Evolutionary conservation across 768 basidiomycete species (phyloP), one percentile per base, ranked within the genome.

Genomic region (Lyophyllum semitale): DNA sequence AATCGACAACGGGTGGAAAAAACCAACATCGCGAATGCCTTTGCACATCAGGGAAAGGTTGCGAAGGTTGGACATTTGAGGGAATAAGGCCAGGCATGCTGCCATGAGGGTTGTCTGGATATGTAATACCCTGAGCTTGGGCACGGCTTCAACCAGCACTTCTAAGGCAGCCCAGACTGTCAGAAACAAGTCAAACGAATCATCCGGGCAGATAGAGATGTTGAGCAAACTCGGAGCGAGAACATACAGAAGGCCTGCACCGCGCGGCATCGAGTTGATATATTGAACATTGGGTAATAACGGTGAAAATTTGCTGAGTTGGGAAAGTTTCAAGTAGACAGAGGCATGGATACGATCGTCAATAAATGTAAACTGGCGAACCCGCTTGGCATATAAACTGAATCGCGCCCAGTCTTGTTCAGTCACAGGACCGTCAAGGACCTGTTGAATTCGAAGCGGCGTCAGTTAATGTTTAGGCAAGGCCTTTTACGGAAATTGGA

Each of bases 181-280:
- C 5, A 51, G 51, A 18, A 33, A 52, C 23, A 42, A 29, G 17
- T 42, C 26, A 1, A 27, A 23, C 13, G 25, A 22, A 13, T 3
- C 22, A 18, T 48, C 46, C 35, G 51, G 32, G 20, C 7, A 11
- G 20, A 58, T 53, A 18, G 7, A 1, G 47, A 58, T 38, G 7
- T 26, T 46, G n/a, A 33, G 23, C 13, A 58, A n/a, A 30, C 17
- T 58, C 8, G 25, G 17, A 2, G 46, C 32, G n/a, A 58, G 51
- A 3, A 53, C 17, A 4, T 29, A 53, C 20, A 53, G 40, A 40
- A 58, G 51, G 18, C 56, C 56, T 9, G 56, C 37, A n/a, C 51
- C 56, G n/a, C 46, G 20, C 18, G 51, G 51, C 45, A 44, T 49
- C 6, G 51, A 30, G 20, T 6, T 40, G 6, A 49, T 30, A 5